These are phyloP conservation scores for Sclerotinia spermophila DNA, from an alignment of 2,329 filamentous ascomycete species.

Conservation along the genomic window DNA sequence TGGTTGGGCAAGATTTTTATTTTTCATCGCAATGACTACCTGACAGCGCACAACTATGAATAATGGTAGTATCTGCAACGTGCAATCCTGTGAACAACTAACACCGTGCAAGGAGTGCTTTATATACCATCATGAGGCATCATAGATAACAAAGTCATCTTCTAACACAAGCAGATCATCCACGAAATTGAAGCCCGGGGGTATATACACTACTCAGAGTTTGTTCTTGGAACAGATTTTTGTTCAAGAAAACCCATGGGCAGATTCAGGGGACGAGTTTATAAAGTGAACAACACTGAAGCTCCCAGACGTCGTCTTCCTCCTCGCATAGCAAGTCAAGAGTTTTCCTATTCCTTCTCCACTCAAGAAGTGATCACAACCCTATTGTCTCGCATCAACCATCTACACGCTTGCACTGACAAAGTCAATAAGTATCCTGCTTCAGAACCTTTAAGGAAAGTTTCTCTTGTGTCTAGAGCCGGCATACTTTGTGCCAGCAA, in stretches of 20 bases:
- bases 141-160: background rate
- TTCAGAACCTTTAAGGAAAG: background rate
- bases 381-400: background rate
- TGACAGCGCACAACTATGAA: background rate
- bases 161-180: background rate
- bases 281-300: background rate
- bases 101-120: background rate
- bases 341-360: background rate
- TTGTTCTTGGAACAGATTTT: background rate
- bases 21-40: background rate
- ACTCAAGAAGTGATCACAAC: background rate
- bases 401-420: background rate
- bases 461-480: background rate
- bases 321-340: background rate
- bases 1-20: background rate
- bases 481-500: background rate
- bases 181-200: too few species aligned
- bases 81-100: background rate
- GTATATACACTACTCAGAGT: background rate
- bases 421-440: background rate
- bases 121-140: background rate
- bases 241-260: background rate
- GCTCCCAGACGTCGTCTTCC: too few species aligned
- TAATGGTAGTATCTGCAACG: background rate
- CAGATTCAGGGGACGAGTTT: background rate